Evolutionary conservation across 768 basidiomycete genomes (phyloP), one percentile per base, ranked within the genome.

Genomic region (Lactifluus piperatus): DNA sequence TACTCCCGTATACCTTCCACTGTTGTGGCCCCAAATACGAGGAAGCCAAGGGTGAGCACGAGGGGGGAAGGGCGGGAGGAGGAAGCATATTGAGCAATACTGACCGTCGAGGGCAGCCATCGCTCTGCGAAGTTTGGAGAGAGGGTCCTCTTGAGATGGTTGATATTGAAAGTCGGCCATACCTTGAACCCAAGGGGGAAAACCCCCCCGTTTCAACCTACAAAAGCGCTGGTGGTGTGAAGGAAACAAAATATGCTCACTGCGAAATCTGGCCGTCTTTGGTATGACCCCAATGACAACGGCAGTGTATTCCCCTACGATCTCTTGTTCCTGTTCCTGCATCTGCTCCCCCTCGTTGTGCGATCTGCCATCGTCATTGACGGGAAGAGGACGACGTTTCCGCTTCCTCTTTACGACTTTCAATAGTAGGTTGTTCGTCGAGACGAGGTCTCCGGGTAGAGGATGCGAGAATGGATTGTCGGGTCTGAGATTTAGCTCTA

Each of bases 141-240:
- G 73, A 3, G 86, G 84, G 66, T 95, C 92, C 14, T 81, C 70
- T 69, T 77, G 73, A 57, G 87, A 77, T 1, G 91, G 91, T 60
- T 85, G 80, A 71, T 84, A 97, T 71, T 97, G 94, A 69, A 84
- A 97, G 70, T 98, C 95, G 39, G 85, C 90, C 89, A 97, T 92
- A 57, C 85, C 95, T 97, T 26, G 11, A 50, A 43, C 18, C n/a
- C n/a, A n/a, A n/a, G n/a, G n/a, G n/a, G 14, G 9, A 48, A 8
- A 16, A 45, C 32, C 22, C 5, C n/a, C n/a, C n/a, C n/a, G n/a
- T n/a, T 51, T 54, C 29, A 49, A 46, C 24, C 18, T 22, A 22
- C 10, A 36, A 26, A n/a, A 1, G 29, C 18, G 29, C 43, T 20
- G 18, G 11, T 50, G n/a, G 41, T 32, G 29, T 30, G n/a, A 43